Evolutionary conservation across 2,329 filamentous ascomycete genomes (phyloP).

Genomic region (Botryotinia narcissicola): DNA sequence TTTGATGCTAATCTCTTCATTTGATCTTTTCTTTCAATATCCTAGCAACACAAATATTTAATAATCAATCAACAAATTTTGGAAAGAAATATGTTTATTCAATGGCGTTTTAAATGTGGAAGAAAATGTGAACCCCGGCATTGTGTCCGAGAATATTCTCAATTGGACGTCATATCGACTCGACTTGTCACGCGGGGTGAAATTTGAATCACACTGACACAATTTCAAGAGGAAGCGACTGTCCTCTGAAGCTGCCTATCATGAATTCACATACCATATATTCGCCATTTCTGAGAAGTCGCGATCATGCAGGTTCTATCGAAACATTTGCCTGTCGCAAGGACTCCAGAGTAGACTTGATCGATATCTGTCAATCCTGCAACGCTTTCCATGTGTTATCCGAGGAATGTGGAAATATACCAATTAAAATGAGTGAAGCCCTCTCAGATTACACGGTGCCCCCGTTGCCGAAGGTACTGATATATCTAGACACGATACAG

Average conservation of each 20-base stretch:
- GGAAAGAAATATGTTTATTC: neutral
- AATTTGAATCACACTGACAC: neutral
- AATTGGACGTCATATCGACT: neutral
- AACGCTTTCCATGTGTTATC: neutral
- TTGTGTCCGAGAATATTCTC: neutral
- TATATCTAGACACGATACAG: neutral
- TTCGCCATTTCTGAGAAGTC: neutral
- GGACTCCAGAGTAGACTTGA: neutral
- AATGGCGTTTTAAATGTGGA: neutral
- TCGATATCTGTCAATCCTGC: neutral
- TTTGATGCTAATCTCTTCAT: neutral
- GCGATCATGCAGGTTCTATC: neutral
- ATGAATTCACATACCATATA: neutral
- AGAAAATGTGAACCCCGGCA: neutral
- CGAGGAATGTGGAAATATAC: neutral
- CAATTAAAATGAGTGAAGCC: slow-evolving; percentile 3
- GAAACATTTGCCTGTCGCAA: neutral
- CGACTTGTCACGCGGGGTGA: neutral
- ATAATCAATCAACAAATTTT: neutral
- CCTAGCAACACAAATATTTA: neutral
- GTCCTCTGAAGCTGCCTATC: neutral
- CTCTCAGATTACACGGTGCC: neutral
- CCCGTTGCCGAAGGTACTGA: neutral
- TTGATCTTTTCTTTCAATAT: neutral
- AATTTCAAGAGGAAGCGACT: neutral